Conservation (phyloP, 2,329 filamentous ascomycete species). For the Aureobasidium sp. region DNA sequence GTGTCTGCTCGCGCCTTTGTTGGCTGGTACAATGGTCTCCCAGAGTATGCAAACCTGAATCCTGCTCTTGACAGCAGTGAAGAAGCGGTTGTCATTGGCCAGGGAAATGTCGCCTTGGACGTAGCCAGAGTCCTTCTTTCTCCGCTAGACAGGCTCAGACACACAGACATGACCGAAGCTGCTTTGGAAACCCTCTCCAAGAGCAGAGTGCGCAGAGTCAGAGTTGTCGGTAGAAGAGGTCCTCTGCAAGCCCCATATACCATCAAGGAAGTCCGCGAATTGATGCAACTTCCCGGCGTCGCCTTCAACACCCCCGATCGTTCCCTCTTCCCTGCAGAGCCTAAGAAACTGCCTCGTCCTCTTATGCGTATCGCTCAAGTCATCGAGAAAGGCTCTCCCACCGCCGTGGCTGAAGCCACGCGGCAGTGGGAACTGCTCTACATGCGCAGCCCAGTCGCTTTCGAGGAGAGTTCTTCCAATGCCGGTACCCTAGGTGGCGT, state of each 20-base stretch:
- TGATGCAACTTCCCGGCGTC: constrained; percentile 67
- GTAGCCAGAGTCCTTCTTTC: constrained; percentile 81
- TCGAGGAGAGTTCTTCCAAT: constrained; percentile 44
- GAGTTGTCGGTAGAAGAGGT: constrained; percentile 80
- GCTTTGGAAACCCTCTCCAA: constrained; percentile 64
- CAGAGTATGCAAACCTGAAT: constrained; percentile 64
- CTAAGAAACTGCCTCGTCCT: constrained; percentile 63
- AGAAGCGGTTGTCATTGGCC: constrained; percentile 80
- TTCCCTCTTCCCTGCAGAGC: constrained; percentile 57
- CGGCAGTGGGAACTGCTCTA: constrained; percentile 83
- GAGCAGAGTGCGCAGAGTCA: constrained; percentile 69
- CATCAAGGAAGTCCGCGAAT: constrained; percentile 85
- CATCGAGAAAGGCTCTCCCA: constrained; percentile 62
- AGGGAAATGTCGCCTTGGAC: constrained; percentile 93
- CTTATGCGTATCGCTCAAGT: constrained; percentile 72
- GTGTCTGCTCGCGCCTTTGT: constrained; percentile 90
- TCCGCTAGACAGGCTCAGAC: constrained; percentile 60
- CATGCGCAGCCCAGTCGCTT: constrained; percentile 66
- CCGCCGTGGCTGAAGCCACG: constrained; percentile 36
- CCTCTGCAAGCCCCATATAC: constrained; percentile 82
- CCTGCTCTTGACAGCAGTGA: constrained; percentile 68
- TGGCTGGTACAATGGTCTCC: constrained; percentile 96
- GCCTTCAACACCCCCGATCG: constrained; percentile 61
- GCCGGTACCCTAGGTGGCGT: constrained; percentile 52
- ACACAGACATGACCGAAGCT: constrained; percentile 82